Base-by-base conservation (phyloP, 345 rosid genomes). In the Leavenworthia alabamica region DNA sequence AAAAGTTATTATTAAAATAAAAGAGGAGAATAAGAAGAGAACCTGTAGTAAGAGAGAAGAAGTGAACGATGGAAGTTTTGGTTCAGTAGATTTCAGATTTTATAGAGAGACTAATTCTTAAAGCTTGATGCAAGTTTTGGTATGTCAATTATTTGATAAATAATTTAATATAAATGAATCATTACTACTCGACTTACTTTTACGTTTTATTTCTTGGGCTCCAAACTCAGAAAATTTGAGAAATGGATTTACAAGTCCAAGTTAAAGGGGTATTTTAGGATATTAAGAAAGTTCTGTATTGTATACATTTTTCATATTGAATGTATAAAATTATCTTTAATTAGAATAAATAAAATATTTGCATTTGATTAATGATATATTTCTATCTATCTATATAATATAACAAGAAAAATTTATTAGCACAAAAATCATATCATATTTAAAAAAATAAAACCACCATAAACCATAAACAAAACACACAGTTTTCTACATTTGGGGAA, bases 201-300 rank as follows among this genome's bases (percentile, higher is more conserved):
- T 32, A 51, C 73, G 47, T 60, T 39, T 32, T 6, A 43, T 68
- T 68, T 52, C 67, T 60, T 68, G 73, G 55, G 49, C 62, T 61
- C 67, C 62, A 69, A 52, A 60, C 55, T 9, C 56, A 23, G 2
- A 33, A 58, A 28, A 19, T 1, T 1, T 8, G 10, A 58, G 0
- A 19, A 31, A 24, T 68, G n/a, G n/a, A 52, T 60, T 68, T 15
- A 0, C 16, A 17, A 5, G 48, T 58, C 36, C 36, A 43, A 41
- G 17, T 0, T 1, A 28, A 39, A 31, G 23, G 31, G 37, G 16
- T 6, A 33, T 5, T 51, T 33, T 50, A 24, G 67, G 31, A 14
- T 32, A 31, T 8, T 0, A 17, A 0, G 24, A 51, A 17, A 32
- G 61, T 43, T 60, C 67, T 68, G 26, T 67, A 42, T 14, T 26